Evolutionary conservation across 2,329 filamentous ascomycete species (phyloP), one percentile per base, ranked within the genome.

Genomic region (Chaetomium strumarium): DNA sequence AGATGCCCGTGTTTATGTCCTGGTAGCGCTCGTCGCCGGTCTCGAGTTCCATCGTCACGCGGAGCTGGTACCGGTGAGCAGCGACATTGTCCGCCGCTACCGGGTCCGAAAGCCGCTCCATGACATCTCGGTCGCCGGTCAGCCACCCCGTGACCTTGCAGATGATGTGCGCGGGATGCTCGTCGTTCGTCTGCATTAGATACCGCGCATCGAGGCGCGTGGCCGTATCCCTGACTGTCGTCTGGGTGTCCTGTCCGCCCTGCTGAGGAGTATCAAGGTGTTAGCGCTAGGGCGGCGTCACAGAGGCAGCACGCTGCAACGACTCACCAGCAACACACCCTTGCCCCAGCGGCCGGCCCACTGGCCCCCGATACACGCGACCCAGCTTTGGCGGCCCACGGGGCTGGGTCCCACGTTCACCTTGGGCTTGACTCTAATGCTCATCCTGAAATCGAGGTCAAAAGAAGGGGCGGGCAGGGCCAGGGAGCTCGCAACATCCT

Each of bases 91-190:
- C 62, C 5, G 60, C 60, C 10, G 55, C 58, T 2, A 60, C 58
- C 0, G 60, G 59, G 36, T 62, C 56, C 31, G 60, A 57, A 17
- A 63, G 57, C 16, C 58, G 41, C 44, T 62, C 60, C 56, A 63
- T 60, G 42, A 62, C 51, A 10, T 62, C 62, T n/a, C 56, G 56
- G 1, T 59, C 58, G 40, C 57, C 62, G 3, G 56, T 60, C 55
- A 60, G 51, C 62, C 62, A 64, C n/a, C 62, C 62, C 14, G 55
- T 56, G 6, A 60, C 55, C 48, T 59, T 63, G 47, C 59, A 61
- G 31, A 55, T 55, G 48, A 64, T 60, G 38, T 58, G 44, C 7
- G 61, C 62, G 2, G 61, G 60, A 14, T 59, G 43, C 29, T 62
- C 62, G 44, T 63, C 60, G 47, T 45, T 53, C 30, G 62, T 63